These are phyloP conservation scores for Apophysomyces sp. DNA, from an alignment of 371 early-diverging fungal species.

Conservation along the genomic window DNA sequence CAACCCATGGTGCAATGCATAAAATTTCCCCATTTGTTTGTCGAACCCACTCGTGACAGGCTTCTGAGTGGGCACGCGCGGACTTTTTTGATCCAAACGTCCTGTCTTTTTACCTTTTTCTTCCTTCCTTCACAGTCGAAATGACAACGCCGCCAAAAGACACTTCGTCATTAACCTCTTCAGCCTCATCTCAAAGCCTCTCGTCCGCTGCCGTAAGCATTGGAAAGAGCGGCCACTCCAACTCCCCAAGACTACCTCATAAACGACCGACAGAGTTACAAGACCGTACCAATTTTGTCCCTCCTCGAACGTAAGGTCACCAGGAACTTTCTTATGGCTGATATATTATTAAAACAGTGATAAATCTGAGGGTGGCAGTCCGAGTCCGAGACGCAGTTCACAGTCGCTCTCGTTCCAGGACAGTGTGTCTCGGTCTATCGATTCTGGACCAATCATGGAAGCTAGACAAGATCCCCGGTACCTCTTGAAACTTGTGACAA, in stretches of 20 bases:
- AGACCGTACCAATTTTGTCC: conserved; percentile 19
- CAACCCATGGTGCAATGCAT: too few relatives aligned
- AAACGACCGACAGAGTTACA: not conserved
- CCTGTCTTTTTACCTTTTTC: not conserved
- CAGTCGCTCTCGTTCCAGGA: not conserved
- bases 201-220: not conserved
- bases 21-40: not conserved
- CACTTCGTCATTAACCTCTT: not conserved
- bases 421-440: not conserved
- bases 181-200: not conserved
- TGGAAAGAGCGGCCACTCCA: not conserved
- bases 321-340: not conserved
- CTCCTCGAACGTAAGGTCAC: conserved; percentile 22
- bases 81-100: not conserved
- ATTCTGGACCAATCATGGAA: not conserved
- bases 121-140: not conserved
- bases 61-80: not conserved
- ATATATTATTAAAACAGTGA: not conserved
- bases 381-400: conserved; percentile 3
- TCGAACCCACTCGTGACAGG: not conserved
- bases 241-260: not conserved
- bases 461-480: conserved; percentile 17
- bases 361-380: not conserved
- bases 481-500: conserved; percentile 34
- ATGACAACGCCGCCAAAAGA: not conserved